Evolutionary conservation across 2,329 filamentous ascomycete genomes (phyloP), one percentile per base, ranked within the genome.

Genomic region (Knufia fluminis): DNA sequence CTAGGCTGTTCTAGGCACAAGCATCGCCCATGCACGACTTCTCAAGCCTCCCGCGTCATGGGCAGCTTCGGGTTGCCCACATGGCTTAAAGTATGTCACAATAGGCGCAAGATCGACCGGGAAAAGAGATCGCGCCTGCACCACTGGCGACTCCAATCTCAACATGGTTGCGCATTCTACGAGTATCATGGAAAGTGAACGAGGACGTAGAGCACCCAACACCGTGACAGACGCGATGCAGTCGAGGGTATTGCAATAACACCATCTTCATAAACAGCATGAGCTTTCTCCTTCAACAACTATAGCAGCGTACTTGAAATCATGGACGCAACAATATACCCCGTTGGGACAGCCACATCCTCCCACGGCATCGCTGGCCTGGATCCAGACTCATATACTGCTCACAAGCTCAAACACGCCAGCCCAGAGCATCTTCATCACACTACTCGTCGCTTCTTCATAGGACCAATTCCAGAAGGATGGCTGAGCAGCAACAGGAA

Each of bases 401-500:
- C 72, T 2, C 71, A 74, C 55, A 71, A 73, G 57, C 62, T 80
- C 63, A 73, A 77, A 67, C 77, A 83, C 71, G 75, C 78, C 43
- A 78, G 76, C 38, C 71, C 78, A 20, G 72, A 77, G 52, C 80
- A 83, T 59, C 65, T 83, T 35, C 73, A 82, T 64, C 66, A 79
- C 56, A 83, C 80, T 4, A 77, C 72, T 46, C 71, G 76, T 48
- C 75, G 80, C 48, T 76, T 75, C 64, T 83, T 83, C 64, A 79
- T 83, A 51, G 80, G 80, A 1, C 80, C 80, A 31, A 78, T 83
- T 31, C 80, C 80, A 39, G 76, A 79, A 57, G 78, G 77, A 50
- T 83, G 80, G 80, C 69, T 82, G 48, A 77, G 76, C 57, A 77
- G 73, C 52, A 76, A 82, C 61, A 71, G 78, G 46, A 79, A 79